Base-by-base conservation (phyloP, 208 protist genomes). In the Leishmania tarentolae region DNA sequence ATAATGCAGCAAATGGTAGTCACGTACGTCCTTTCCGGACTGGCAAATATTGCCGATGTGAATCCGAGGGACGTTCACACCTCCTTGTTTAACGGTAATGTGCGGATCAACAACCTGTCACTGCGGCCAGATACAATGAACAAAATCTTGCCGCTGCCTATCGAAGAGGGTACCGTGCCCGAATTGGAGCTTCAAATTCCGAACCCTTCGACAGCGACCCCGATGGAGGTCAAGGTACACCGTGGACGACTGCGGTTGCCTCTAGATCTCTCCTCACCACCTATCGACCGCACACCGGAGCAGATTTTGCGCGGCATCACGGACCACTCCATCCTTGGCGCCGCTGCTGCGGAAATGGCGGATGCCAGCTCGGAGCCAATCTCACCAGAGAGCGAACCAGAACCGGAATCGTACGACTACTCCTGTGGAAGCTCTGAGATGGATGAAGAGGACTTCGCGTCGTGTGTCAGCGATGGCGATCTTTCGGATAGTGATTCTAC, bases 11-110 rank as follows among this genome's bases (percentile, higher is more conserved):
- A 93, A 37, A 83, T 89, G 61, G 78, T 93, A 31, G 74, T 96
- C 76, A 94, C 94, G 7, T 97, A 93, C 77, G 79, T 97, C 56
- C 84, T 96, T 4, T 86, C 83, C 19, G 72, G 72, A 13, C 44
- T 97, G 35, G 86, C 91, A 28, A 92, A 94, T 68, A 83, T 97
- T 28, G 94, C 91, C 21, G 92, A 97, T 81, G 85, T 96, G 57
- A 83, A 88, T 52, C 89, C 89, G 1, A 78, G 59, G 0, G 89
- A 96, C 75, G 86, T 97, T 5, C 85, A 96, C 71, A 94, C 88
- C 24, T 93, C 90, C 13, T 66, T 97, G 44, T 78, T 84, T 35
- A 80, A 76, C 37, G 86, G 94, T 46, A 87, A 72, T 46, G 69
- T 96, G 24, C 80, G 79, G 11, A 79, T 97, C 40, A 80, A 87